phyloP scores from a whole-genome alignment of 2,329 filamentous ascomycete species.

The Phoma sp. region DNA sequence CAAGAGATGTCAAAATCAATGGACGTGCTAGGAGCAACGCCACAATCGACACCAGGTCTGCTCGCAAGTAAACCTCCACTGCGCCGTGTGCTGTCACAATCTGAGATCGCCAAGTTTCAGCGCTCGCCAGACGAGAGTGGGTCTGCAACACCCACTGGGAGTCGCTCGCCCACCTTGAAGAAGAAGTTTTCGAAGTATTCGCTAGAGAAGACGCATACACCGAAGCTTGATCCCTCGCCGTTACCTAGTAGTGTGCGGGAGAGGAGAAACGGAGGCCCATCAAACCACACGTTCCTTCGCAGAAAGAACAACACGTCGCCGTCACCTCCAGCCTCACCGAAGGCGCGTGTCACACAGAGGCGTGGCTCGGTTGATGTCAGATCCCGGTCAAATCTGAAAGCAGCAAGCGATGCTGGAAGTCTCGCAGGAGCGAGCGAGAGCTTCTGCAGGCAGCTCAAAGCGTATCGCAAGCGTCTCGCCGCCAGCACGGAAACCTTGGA shows the following conservation, averaged over 20 bases:
- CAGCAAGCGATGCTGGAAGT: slow-evolving; percentile 44
- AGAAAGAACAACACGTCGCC: slow-evolving; percentile 50
- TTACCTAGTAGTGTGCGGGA: slow-evolving; percentile 34
- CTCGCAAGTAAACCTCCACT: slow-evolving; percentile 69
- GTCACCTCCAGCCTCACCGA: slow-evolving; percentile 49
- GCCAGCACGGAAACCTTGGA: slow-evolving; percentile 55
- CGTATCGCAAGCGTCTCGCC: slow-evolving; percentile 65
- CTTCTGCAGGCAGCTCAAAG: slow-evolving; percentile 62
- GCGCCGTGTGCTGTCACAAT: slow-evolving; percentile 83
- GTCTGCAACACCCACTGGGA: slow-evolving; percentile 48
- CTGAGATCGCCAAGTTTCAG: slow-evolving; percentile 82
- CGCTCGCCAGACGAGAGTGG: slow-evolving; percentile 55
- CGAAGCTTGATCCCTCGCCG: slow-evolving; percentile 53
- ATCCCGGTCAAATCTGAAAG: slow-evolving; percentile 51
- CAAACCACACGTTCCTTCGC: slow-evolving; percentile 19
- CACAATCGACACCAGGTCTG: slow-evolving; percentile 42
- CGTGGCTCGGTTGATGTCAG: slow-evolving; percentile 60
- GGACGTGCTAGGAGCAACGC: slow-evolving; percentile 43
- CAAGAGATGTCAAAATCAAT: slow-evolving; percentile 46
- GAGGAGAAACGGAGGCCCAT: slow-evolving; percentile 25
- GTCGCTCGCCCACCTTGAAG: slow-evolving; percentile 58
- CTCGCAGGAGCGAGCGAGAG: slow-evolving; percentile 58
- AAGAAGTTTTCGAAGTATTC: slow-evolving; percentile 62
- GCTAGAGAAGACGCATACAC: slow-evolving; percentile 49
- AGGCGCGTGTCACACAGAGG: slow-evolving; percentile 47